Conservation (phyloP, 2,329 filamentous ascomycete genomes). For the Stemphylium lycopersici region DNA sequence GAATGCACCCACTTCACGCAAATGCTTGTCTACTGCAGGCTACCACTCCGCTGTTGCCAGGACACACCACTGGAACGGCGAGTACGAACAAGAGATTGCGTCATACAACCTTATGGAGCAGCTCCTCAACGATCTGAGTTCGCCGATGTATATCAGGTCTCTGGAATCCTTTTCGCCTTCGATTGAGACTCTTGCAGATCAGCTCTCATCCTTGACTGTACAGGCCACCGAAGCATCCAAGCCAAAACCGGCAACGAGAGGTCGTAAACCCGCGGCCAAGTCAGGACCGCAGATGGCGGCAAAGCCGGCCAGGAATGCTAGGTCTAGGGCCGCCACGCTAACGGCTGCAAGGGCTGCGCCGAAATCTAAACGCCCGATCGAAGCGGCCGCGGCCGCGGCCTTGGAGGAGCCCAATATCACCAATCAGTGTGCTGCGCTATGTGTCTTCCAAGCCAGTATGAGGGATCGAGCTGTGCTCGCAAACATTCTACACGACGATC, state of each 20-base stretch:
- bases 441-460: slow-evolving; percentile 55
- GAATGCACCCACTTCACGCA: slow-evolving; percentile 45
- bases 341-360: slow-evolving; percentile 22
- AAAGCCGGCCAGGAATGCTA: slow-evolving; percentile 20
- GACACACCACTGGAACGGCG: slow-evolving; percentile 55
- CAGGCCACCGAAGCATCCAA: slow-evolving; percentile 19
- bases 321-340: slow-evolving; percentile 21
- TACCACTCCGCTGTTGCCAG: slow-evolving; percentile 58
- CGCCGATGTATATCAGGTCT: slow-evolving; percentile 38
- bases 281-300: slow-evolving; percentile 14
- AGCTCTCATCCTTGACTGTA: slow-evolving; percentile 52
- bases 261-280: slow-evolving; percentile 32
- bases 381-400: slow-evolving; percentile 4
- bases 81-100: slow-evolving; percentile 56
- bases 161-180: slow-evolving; percentile 32
- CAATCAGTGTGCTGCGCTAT: slow-evolving; percentile 49
- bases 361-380: slow-evolving; percentile 19
- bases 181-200: slow-evolving; percentile 49
- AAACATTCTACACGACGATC: slow-evolving; percentile 39
- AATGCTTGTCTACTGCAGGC: slow-evolving; percentile 59
- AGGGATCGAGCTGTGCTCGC: slow-evolving; percentile 59
- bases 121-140: slow-evolving; percentile 52
- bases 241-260: slow-evolving; percentile 23
- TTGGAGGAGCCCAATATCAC: slow-evolving; percentile 21
- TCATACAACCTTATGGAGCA: slow-evolving; percentile 58